Conservation (phyloP, 2,329 filamentous ascomycete species). For the Trichoderma simmonsii region DNA sequence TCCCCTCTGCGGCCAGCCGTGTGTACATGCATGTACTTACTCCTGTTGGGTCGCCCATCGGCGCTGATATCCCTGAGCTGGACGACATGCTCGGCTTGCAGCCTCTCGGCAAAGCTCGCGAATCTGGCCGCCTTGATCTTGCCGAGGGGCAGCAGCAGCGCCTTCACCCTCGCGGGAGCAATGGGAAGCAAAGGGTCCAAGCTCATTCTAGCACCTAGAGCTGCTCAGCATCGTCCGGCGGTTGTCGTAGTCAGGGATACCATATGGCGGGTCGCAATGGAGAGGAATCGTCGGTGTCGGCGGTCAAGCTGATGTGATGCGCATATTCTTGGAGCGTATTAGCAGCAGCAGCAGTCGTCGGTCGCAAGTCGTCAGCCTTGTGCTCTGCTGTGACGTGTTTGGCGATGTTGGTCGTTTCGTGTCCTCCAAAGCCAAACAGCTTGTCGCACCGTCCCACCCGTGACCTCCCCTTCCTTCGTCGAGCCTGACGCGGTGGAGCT, state of each 20-base stretch:
- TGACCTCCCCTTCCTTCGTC: slow-evolving; percentile 11
- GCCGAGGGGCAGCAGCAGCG: slow-evolving; percentile 81
- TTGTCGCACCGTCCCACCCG: slow-evolving; percentile 17
- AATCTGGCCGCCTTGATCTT: slow-evolving; percentile 82
- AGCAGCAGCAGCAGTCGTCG: neutral
- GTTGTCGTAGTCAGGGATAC: neutral
- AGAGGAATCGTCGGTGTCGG: neutral
- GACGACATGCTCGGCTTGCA: slow-evolving; percentile 77
- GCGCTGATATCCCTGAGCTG: slow-evolving; percentile 82
- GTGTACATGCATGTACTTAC: slow-evolving; percentile 48
- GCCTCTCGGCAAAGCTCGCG: slow-evolving; percentile 69
- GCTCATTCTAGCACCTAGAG: slow-evolving; percentile 65
- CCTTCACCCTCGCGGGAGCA: slow-evolving; percentile 86
- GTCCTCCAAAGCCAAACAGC: slow-evolving; percentile 9
- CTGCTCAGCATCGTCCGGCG: slow-evolving; percentile 32
- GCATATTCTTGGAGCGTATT: neutral
- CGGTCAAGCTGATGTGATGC: neutral
- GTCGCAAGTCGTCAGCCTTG: neutral
- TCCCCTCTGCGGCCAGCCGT: neutral
- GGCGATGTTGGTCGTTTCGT: slow-evolving; percentile 7
- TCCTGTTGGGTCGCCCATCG: slow-evolving; percentile 80
- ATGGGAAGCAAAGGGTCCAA: slow-evolving; percentile 86
- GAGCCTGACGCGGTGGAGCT: slow-evolving; percentile 12
- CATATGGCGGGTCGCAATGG: neutral
- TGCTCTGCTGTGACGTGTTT: neutral